Evolutionary conservation across 352 stramenopile genomes (phyloP).

Genomic region (Thalassiosira exigua): DNA sequence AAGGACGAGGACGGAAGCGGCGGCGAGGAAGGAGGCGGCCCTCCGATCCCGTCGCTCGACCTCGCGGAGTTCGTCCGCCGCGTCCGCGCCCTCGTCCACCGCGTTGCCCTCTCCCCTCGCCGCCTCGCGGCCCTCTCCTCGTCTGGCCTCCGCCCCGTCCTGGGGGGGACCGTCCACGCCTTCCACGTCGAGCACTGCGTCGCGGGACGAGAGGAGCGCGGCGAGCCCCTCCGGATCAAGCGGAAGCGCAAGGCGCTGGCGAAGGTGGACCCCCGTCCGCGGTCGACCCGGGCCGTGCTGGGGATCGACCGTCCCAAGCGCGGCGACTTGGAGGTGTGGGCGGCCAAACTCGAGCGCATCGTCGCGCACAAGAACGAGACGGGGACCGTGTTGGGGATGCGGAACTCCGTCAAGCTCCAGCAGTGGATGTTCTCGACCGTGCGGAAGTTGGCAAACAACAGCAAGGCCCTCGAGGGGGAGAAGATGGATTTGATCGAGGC

Average conservation of each 20-base stretch:
- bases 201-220: background rate
- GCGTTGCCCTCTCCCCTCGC: conserved; percentile 16
- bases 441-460: conserved; percentile 15
- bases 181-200: conserved; percentile 1
- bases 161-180: conserved; percentile 9
- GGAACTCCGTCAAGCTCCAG: conserved; percentile 17
- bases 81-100: conserved; percentile 5
- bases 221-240: background rate
- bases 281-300: background rate
- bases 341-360: conserved; percentile 8
- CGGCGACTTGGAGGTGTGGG: conserved; percentile 10
- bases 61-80: conserved; percentile 9
- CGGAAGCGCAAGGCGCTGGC: conserved; percentile 7
- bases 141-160: background rate
- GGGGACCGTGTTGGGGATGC: background rate
- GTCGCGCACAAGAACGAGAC: background rate
- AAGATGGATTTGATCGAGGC: conserved; percentile 18
- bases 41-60: background rate
- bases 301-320: no score
- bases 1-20: background rate
- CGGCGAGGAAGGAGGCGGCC: no score
- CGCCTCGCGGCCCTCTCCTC: background rate
- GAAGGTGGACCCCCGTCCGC: no score
- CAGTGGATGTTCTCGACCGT: conserved; percentile 13
- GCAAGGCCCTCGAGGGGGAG: background rate